phyloP scores from a whole-genome alignment of 75 land plant species.

The Azolla pinnata region DNA sequence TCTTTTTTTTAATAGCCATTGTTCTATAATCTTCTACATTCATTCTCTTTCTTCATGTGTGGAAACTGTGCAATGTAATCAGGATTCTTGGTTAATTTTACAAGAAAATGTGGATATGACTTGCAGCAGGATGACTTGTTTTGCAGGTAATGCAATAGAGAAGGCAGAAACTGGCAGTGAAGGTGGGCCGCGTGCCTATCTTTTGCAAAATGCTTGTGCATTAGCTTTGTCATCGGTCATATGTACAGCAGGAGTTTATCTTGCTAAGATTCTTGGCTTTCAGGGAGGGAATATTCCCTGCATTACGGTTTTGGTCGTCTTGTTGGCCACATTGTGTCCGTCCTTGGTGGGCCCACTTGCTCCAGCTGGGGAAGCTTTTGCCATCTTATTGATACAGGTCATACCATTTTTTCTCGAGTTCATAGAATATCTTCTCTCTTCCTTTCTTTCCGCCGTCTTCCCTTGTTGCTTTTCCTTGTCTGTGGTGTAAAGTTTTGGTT shows the following conservation, averaged over 20 bases:
- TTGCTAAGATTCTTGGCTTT: constrained; percentile 48
- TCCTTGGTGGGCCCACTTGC: constrained; percentile 50
- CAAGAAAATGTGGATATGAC: too few relatives aligned
- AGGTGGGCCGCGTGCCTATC: constrained; percentile 9
- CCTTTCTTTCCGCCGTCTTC: too few relatives aligned
- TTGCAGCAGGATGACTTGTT: too few relatives aligned
- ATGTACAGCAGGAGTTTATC: constrained; percentile 43
- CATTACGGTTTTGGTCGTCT: constrained; percentile 71
- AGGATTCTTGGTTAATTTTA: too few relatives aligned
- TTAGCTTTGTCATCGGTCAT: constrained; percentile 70
- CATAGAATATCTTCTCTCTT: too few relatives aligned
- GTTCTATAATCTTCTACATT: too few relatives aligned
- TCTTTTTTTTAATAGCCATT: too few relatives aligned
- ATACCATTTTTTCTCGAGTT: constrained; percentile 3
- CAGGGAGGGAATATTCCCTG: constrained; percentile 78
- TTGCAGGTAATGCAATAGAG: constrained; percentile 2
- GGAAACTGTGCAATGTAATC: too few relatives aligned
- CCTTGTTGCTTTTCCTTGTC: too few relatives aligned
- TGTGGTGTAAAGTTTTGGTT: too few relatives aligned
- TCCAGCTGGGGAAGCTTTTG: constrained; percentile 77
- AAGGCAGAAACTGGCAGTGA: constrained; percentile 6
- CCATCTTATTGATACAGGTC: constrained; percentile 89
- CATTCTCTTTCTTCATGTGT: too few relatives aligned
- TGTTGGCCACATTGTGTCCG: constrained; percentile 71
- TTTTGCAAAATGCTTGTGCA: constrained; percentile 52